Conservation (phyloP, 768 basidiomycete genomes). For the Kwoniella newhampshirensis region DNA sequence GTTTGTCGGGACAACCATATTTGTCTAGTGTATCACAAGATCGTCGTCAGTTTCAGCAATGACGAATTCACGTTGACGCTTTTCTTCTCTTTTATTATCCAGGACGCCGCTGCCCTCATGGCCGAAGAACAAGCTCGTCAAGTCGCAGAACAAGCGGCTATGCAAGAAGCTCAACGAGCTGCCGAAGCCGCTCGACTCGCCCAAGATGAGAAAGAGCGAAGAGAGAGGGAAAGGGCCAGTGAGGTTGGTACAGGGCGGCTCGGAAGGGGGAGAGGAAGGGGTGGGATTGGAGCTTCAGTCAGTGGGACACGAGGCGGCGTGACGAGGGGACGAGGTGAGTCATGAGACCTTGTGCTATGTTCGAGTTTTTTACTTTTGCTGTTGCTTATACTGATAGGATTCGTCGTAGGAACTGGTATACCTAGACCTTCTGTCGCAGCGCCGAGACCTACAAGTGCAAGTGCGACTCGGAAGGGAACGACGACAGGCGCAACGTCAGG, state of each 20-base stretch:
- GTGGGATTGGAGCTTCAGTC: slow-evolving; percentile 10
- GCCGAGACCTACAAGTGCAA: slow-evolving; percentile 5
- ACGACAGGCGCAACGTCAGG: slow-evolving; percentile 6
- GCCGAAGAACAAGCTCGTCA: slow-evolving; percentile 10
- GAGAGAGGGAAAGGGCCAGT: slow-evolving; percentile 5
- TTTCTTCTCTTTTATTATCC: neutral
- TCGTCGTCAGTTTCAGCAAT: neutral
- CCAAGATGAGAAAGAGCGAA: slow-evolving; percentile 21
- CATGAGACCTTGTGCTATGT: no score
- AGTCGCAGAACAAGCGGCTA: slow-evolving; percentile 16
- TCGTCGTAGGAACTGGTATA: slow-evolving; percentile 26
- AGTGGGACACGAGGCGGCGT: slow-evolving; percentile 2
- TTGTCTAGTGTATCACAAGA: neutral
- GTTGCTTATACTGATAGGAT: no score
- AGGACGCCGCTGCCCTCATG: slow-evolving; percentile 17
- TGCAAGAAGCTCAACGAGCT: slow-evolving; percentile 15
- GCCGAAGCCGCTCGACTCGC: slow-evolving; percentile 22
- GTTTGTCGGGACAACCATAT: no score
- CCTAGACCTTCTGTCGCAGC: slow-evolving; percentile 17
- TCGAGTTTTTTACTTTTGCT: no score
- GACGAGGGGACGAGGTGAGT: slow-evolving; percentile 13
- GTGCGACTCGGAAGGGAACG: slow-evolving; percentile 7
- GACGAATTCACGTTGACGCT: no score
- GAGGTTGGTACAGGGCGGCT: neutral
- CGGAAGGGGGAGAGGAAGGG: slow-evolving; percentile 20